phyloP scores from a whole-genome alignment of 768 basidiomycete species.

The Podaxis sp. region DNA sequence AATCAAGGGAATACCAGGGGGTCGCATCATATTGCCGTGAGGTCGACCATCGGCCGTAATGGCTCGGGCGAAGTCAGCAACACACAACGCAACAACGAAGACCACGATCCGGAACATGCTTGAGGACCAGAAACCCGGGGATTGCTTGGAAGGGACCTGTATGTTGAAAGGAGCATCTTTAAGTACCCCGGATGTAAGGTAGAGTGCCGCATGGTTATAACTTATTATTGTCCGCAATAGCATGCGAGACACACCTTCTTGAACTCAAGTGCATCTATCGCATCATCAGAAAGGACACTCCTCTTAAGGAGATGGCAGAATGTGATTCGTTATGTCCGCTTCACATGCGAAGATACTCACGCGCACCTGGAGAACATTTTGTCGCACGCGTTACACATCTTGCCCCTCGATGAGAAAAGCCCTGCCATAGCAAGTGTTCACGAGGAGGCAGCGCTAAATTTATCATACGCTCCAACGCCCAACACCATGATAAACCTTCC shows the following conservation, averaged over 20 bases:
- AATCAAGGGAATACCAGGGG: constrained; percentile 32
- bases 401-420: neutral
- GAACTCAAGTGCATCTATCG: neutral
- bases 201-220: neutral
- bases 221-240: neutral
- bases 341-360: neutral
- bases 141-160: neutral
- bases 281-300: neutral
- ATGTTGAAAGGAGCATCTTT: neutral
- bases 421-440: constrained; percentile 1
- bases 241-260: constrained; percentile 3
- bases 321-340: neutral
- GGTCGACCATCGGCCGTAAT: constrained; percentile 29
- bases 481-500: too few species aligned
- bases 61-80: constrained; percentile 21
- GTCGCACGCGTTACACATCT: neutral
- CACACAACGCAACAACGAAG: constrained; percentile 16
- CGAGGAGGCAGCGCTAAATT: neutral
- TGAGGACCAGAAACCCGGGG: constrained; percentile 8
- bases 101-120: constrained; percentile 19
- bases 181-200: neutral
- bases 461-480: neutral
- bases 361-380: neutral
- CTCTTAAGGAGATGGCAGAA: neutral
- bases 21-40: constrained; percentile 38